Evolutionary conservation across 2,329 filamentous ascomycete species (phyloP), one percentile per base, ranked within the genome.

Genomic region (Allantophomopsis lycopodina): DNA sequence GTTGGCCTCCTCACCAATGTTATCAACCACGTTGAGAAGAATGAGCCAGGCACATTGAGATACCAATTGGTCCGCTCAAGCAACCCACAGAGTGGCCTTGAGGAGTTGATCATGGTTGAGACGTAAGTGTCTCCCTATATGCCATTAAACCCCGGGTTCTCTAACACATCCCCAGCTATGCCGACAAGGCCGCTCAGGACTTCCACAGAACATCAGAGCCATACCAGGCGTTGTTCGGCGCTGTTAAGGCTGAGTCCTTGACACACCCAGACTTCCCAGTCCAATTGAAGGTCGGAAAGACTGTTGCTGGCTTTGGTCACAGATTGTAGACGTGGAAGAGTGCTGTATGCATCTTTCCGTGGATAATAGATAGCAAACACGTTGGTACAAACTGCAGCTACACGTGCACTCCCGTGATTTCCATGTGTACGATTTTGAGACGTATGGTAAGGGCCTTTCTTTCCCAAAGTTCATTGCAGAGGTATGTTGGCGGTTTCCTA

Each of bases 101-200:
- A 53, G 14, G 46, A 54, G 34, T 37, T 56, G 2, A 44, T 56
- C 31, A 43, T 55, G 50, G 5, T 55, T 23, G 54, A 56, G 42
- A 54, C 36, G 54, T 54, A 36, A 13, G 41, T 39, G 28, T 33
- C 28, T n/a, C 18, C 20, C 23, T 3, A 3, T 3, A 8, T 28
- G 23, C 23, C 23, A 28, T 28, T 8, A 28, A 28, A 28, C 11
- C 23, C 23, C 8, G 23, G 10, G 10, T 28, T 8, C 10, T 28
- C 23, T 28, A 8, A 28, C 23, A n/a, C n/a, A n/a, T 8, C 8
- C 23, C 23, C 11, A 28, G 23, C 23, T 56, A 55, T 28, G 49
- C 51, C 31, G 48, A 54, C 28, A 53, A 49, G 32, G 46, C 43
- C 31, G 50, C 54, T 10, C 14, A 51, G 3, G 44, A 38, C 36